Evolutionary conservation across 371 early-diverging fungal genomes (phyloP).

Genomic region (Nematocida ironsii): DNA sequence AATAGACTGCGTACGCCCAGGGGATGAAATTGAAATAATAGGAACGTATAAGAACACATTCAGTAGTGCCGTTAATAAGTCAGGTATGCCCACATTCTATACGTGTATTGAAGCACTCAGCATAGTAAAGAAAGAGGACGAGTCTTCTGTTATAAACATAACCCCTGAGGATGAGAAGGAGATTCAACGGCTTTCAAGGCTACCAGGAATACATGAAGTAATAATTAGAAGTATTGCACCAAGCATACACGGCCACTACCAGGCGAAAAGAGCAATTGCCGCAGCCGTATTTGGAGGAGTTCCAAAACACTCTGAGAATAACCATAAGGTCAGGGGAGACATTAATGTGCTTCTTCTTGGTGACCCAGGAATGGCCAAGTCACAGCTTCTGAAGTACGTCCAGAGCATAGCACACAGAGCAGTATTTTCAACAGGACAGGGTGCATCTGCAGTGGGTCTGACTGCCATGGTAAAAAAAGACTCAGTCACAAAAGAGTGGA

Average conservation of each 20-base stretch:
- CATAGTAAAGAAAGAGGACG: slow-evolving; percentile 80
- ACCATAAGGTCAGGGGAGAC: slow-evolving; percentile 88
- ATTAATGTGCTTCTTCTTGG: slow-evolving; percentile 95
- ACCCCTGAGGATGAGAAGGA: slow-evolving; percentile 84
- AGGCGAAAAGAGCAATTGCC: slow-evolving; percentile 89
- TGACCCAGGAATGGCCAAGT: slow-evolving; percentile 98
- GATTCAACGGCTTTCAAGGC: slow-evolving; percentile 76
- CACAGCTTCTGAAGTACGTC: slow-evolving; percentile 93
- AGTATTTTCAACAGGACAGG: slow-evolving; percentile 96
- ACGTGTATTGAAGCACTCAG: slow-evolving; percentile 90
- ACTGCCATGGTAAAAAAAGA: slow-evolving; percentile 95
- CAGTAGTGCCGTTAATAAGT: slow-evolving; percentile 75
- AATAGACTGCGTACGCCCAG: slow-evolving; percentile 90
- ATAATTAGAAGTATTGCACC: slow-evolving; percentile 93
- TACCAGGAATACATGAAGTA: slow-evolving; percentile 77
- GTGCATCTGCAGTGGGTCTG: slow-evolving; percentile 95
- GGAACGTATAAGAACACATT: slow-evolving; percentile 93
- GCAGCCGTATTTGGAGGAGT: slow-evolving; percentile 94
- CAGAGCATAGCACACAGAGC: slow-evolving; percentile 88
- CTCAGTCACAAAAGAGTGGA: slow-evolving; percentile 92
- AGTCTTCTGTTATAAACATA: slow-evolving; percentile 77
- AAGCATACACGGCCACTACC: slow-evolving; percentile 94
- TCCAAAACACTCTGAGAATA: slow-evolving; percentile 77
- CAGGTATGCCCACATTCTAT: slow-evolving; percentile 93
- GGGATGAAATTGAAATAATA: slow-evolving; percentile 94